phyloP scores from a whole-genome alignment of 1,284 basidiomycete species.

The Trichosporon asahii region DNA sequence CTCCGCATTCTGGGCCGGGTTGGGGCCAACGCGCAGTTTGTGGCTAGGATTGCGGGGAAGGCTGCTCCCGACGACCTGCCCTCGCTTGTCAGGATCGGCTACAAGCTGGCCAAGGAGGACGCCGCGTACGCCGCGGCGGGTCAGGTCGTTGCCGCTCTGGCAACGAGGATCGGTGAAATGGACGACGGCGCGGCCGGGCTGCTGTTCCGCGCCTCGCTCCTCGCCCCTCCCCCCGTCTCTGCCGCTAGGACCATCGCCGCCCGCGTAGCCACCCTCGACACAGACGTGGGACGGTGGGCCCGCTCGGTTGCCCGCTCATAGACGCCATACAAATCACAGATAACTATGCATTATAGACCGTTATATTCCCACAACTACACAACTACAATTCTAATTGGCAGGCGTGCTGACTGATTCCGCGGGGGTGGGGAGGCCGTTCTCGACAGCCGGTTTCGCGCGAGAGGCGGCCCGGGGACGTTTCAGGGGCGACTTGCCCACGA shows the following conservation, averaged over 20 bases:
- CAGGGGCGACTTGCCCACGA: not conserved
- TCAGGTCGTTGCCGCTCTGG: conserved; percentile 11
- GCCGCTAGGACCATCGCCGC: not conserved
- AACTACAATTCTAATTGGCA: not conserved
- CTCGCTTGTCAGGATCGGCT: not conserved
- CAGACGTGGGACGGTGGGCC: conserved; percentile 13
- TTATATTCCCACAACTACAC: not conserved
- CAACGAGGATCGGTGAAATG: not conserved
- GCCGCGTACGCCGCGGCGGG: not conserved
- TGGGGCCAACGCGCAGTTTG: conserved; percentile 20
- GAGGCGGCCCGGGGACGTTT: not conserved
- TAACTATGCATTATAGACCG: not conserved
- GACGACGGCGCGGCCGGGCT: conserved; percentile 5
- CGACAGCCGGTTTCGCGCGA: not conserved
- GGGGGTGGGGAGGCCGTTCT: not conserved
- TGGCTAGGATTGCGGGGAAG: conserved; percentile 17
- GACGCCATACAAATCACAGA: not conserved
- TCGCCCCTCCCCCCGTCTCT: not conserved
- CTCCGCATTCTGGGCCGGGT: conserved; percentile 21
- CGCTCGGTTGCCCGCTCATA: conserved; percentile 9
- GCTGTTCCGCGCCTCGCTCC: conserved; percentile 22
- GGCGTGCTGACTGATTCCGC: not conserved
- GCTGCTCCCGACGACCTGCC: conserved; percentile 10
- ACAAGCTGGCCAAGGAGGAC: not conserved
- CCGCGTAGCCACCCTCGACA: conserved; percentile 12